A percentile compares a stretch with the other conserved stretches of the same genome.
phyloP scores from a whole-genome alignment of 1,284 basidiomycete species.

The Wallemia mellicola region DNA sequence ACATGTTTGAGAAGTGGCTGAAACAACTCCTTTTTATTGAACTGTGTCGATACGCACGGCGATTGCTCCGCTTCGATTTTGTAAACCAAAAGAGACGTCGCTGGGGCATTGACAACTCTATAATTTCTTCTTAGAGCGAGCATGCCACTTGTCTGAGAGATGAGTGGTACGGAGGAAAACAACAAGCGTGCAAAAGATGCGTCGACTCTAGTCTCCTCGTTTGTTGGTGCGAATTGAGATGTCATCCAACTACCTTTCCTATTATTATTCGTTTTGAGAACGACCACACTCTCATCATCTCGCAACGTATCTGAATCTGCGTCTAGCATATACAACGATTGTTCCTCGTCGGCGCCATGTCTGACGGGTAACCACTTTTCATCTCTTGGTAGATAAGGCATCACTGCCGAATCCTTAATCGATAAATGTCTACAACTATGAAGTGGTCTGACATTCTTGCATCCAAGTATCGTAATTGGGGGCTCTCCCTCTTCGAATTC shows the following conservation, averaged over 20 bases:
- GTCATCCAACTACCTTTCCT: not conserved
- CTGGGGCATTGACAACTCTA: not conserved
- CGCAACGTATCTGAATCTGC: not conserved
- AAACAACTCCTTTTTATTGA: not conserved
- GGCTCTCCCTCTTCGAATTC: not conserved
- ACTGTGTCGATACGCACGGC: not conserved
- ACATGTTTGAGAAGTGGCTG: not conserved
- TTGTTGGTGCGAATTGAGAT: not conserved
- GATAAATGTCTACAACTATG: not conserved
- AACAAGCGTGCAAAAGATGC: not conserved
- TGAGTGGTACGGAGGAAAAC: not conserved
- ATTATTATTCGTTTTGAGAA: not conserved
- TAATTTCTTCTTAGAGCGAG: not conserved
- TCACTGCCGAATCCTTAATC: not conserved
- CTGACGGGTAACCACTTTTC: not conserved
- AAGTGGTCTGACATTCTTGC: not conserved
- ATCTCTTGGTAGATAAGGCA: not conserved
- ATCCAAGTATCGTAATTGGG: not conserved
- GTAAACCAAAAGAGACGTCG: not conserved
- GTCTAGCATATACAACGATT: not conserved
- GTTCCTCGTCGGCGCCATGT: not conserved
- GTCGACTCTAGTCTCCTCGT: not conserved
- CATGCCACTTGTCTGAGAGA: not conserved
- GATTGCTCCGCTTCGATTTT: not conserved
- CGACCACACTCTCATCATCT: not conserved